A percentile compares a stretch with the other conserved stretches of the same genome.
phyloP scores from a whole-genome alignment of 2,329 filamentous ascomycete species.

The Hypoxylon sp. region DNA sequence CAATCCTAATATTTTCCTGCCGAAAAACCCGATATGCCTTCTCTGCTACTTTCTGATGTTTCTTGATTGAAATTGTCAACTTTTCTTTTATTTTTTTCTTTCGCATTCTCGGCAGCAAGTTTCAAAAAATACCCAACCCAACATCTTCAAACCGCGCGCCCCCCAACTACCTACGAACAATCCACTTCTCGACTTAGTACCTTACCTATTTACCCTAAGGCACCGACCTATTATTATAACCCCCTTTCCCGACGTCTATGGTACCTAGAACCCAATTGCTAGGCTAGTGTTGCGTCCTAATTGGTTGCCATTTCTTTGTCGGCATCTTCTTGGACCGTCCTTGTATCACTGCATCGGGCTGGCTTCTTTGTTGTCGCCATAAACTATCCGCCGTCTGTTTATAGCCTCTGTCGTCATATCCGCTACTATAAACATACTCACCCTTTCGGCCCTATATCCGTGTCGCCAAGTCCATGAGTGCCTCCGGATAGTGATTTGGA shows the following conservation, averaged over 20 bases:
- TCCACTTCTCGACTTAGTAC: not conserved
- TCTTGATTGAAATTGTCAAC: constrained; percentile 18
- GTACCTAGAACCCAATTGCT: no score
- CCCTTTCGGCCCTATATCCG: not conserved
- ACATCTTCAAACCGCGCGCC: constrained; percentile 13
- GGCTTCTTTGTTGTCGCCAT: constrained; percentile 16
- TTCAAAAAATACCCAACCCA: no score
- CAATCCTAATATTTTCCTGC: not conserved
- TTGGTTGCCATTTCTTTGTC: constrained; percentile 8
- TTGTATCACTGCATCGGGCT: constrained; percentile 1
- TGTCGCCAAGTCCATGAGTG: constrained; percentile 17
- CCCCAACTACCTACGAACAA: constrained; percentile 4
- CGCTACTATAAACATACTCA: not conserved
- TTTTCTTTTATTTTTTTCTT: no score
- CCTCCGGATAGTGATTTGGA: constrained; percentile 16
- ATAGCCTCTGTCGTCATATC: constrained; percentile 10
- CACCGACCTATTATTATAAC: no score
- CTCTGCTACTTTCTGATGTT: constrained; percentile 5
- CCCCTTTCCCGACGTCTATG: no score
- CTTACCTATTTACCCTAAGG: not conserved
- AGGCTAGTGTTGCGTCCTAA: not conserved
- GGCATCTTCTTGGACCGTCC: constrained; percentile 5
- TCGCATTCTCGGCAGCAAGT: not conserved
- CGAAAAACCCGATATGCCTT: constrained; percentile 11
- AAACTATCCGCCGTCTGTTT: not conserved